Percentiles rank a stretch among this genome's conserved stretches.
phyloP scores from a whole-genome alignment of 2,329 filamentous ascomycete genomes.

The Graphilbum fragrans region DNA sequence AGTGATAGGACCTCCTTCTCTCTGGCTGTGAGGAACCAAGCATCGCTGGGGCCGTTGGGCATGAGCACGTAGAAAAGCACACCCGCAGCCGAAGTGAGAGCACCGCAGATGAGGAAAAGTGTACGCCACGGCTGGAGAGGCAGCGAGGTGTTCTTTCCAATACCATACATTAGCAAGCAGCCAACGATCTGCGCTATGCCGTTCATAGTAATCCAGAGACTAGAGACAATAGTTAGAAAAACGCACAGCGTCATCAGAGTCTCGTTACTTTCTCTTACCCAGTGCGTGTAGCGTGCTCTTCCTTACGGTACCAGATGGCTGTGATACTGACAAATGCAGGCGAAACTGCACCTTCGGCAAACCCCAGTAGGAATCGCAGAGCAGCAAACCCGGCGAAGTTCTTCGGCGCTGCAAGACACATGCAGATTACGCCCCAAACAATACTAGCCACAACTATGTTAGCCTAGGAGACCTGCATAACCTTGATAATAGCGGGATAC shows the following conservation, averaged over 20 bases:
- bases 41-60: conserved; percentile 30
- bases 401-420: conserved; percentile 26
- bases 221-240: too few relatives aligned
- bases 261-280: too few relatives aligned
- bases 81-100: conserved; percentile 28
- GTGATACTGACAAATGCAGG: conserved; percentile 34
- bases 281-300: conserved; percentile 21
- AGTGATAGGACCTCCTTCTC: conserved; percentile 28
- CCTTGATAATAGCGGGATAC: conserved; percentile 4
- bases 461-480: conserved; percentile 8
- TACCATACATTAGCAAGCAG: conserved; percentile 35
- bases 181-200: conserved; percentile 32
- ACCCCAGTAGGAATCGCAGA: conserved; percentile 26
- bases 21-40: conserved; percentile 33
- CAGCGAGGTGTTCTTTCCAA: conserved; percentile 26
- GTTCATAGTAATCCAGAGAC: conserved; percentile 31
- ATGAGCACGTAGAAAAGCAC: conserved; percentile 32
- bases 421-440: conserved; percentile 26
- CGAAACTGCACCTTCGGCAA: conserved; percentile 27
- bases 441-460: conserved; percentile 12
- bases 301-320: conserved; percentile 25
- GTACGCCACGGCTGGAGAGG: conserved; percentile 30
- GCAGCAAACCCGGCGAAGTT: conserved; percentile 24
- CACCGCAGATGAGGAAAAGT: conserved; percentile 37
- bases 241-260: too few relatives aligned